A percentile compares a stretch with the other conserved stretches of the same genome.
Conservation (phyloP, 495 filamentous ascomycete species). For the Neurospora pannonica region DNA sequence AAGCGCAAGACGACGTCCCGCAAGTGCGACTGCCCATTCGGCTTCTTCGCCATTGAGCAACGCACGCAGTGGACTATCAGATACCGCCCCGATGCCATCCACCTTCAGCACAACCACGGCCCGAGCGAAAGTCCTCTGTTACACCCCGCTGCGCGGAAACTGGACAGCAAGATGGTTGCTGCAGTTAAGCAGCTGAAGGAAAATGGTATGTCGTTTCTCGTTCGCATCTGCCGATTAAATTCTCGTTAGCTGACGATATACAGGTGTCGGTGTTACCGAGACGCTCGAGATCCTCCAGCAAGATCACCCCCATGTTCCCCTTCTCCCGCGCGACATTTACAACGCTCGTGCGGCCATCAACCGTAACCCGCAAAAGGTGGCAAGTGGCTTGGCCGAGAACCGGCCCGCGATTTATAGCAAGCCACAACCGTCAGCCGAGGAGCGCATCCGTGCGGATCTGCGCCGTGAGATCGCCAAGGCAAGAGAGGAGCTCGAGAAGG, state of each 20-base stretch:
- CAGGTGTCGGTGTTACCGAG: constrained; percentile 46
- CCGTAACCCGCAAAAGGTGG: constrained; percentile 46
- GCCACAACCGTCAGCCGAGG: constrained; percentile 44
- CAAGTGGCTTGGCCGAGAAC: constrained; percentile 39
- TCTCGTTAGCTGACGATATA: constrained; percentile 10
- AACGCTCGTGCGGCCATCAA: constrained; percentile 49
- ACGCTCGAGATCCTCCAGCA: constrained; percentile 46
- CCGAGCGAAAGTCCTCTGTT: constrained; percentile 46
- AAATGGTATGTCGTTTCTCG: constrained; percentile 29
- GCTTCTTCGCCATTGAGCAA: constrained; percentile 49
- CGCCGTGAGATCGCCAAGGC: constrained; percentile 40
- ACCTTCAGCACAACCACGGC: constrained; percentile 45
- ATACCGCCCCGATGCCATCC: constrained; percentile 39
- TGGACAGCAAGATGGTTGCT: constrained; percentile 49
- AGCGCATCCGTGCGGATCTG: constrained; percentile 45
- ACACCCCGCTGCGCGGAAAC: constrained; percentile 46
- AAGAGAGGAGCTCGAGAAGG: constrained; percentile 38
- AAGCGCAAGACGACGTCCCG: constrained; percentile 48
- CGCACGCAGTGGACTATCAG: constrained; percentile 47
- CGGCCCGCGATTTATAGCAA: constrained; percentile 48
- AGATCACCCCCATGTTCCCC: constrained; percentile 44
- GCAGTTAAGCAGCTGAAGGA: constrained; percentile 48
- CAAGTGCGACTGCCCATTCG: constrained; percentile 49
- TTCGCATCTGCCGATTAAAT: neutral
- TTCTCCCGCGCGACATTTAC: constrained; percentile 48